Evolutionary conservation across 495 filamentous ascomycete species (phyloP).

Genomic region (Aspergillus ellipticus): DNA sequence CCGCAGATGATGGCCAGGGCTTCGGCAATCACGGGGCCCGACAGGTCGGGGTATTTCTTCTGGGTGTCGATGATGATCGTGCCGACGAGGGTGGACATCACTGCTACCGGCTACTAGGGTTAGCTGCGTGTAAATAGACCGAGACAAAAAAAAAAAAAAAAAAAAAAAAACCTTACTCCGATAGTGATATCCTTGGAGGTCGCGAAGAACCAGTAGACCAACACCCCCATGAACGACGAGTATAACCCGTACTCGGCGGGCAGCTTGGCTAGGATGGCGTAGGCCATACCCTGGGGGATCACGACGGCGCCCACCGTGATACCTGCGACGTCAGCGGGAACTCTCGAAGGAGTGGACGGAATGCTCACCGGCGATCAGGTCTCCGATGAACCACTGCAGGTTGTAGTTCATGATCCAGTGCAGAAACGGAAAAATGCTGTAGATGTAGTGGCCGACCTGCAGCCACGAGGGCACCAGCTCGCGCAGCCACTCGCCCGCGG

Average conservation of each 20-base stretch:
- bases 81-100: conserved; percentile 87
- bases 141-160: too few relatives aligned
- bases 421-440: conserved; percentile 78
- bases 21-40: conserved; percentile 64
- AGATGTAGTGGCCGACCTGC: conserved; percentile 55
- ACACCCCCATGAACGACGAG: conserved; percentile 94
- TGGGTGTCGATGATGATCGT: conserved; percentile 64
- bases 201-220: conserved; percentile 97
- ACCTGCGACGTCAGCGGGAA: conserved; percentile 42
- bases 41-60: conserved; percentile 54
- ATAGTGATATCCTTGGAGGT: conserved; percentile 99
- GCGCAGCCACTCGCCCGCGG: conserved; percentile 64
- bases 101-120: conserved; percentile 74
- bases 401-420: conserved; percentile 90
- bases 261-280: conserved; percentile 78
- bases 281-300: conserved; percentile 96
- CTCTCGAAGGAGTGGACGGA: neutral
- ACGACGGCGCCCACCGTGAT: conserved; percentile 95
- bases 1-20: conserved; percentile 80
- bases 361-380: conserved; percentile 78
- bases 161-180: conserved; percentile 68
- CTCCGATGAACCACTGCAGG: conserved; percentile 78
- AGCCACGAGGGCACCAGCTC: conserved; percentile 54
- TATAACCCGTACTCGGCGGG: conserved; percentile 82
- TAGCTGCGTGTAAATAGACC: neutral